Evolutionary conservation across 768 basidiomycete genomes (phyloP).

Genomic region (Lactarius psammicola): DNA sequence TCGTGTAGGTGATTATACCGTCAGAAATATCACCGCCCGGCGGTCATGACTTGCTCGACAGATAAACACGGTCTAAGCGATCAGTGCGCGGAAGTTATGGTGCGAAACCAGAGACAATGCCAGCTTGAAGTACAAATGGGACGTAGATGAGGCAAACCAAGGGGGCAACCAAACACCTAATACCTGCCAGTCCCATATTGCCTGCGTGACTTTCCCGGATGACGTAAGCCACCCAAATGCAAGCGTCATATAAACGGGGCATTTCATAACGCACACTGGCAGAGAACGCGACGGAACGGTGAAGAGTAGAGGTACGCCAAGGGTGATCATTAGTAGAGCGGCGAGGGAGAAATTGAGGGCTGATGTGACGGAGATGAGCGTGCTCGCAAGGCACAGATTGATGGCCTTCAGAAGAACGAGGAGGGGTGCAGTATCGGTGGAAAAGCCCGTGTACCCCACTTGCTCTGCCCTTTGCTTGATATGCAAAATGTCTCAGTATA

Average conservation of each 20-base stretch:
- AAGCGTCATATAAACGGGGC: slow-evolving; percentile 45
- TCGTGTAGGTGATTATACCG: neutral
- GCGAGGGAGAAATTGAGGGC: slow-evolving; percentile 94
- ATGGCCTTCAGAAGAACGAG: slow-evolving; percentile 59
- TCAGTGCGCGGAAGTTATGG: slow-evolving; percentile 1
- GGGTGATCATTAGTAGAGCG: slow-evolving; percentile 58
- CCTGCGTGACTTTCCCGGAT: slow-evolving; percentile 45
- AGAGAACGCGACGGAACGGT: slow-evolving; percentile 38
- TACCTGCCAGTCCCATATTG: slow-evolving; percentile 76
- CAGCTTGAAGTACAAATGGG: slow-evolving; percentile 72
- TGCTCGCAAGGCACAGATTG: slow-evolving; percentile 81
- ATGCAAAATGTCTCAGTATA: slow-evolving; percentile 64
- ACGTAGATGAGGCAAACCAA: slow-evolving; percentile 77
- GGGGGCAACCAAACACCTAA: slow-evolving; percentile 78
- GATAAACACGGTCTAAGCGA: neutral
- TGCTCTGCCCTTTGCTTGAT: slow-evolving; percentile 74
- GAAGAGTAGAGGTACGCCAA: slow-evolving; percentile 63
- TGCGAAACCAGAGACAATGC: slow-evolving; percentile 46
- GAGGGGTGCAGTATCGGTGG: slow-evolving; percentile 52
- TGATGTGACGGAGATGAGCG: slow-evolving; percentile 79
- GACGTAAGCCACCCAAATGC: slow-evolving; percentile 61
- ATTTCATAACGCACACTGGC: slow-evolving; percentile 34
- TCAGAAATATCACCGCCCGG: neutral
- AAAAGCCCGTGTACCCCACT: slow-evolving; percentile 90
- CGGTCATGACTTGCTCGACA: neutral